Percentiles rank a stretch among this genome's conserved stretches.
Evolutionary conservation across 2,329 filamentous ascomycete species (phyloP).

Genomic region (Fusarium pininemorale): DNA sequence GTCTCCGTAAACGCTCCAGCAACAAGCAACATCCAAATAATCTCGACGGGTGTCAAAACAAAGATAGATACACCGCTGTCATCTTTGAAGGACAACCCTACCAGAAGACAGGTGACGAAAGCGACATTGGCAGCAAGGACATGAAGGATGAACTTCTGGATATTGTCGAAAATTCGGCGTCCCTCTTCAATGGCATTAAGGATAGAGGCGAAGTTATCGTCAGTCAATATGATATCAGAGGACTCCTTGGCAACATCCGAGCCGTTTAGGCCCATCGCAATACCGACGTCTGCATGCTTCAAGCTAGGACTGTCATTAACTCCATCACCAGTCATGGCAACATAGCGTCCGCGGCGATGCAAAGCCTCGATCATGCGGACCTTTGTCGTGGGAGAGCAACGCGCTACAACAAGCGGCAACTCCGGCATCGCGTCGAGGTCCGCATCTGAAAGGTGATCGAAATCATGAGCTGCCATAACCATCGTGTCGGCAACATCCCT

Average conservation of each 20-base stretch:
- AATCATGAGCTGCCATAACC: constrained; percentile 70
- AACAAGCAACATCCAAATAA: constrained; percentile 80
- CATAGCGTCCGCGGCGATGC: constrained; percentile 68
- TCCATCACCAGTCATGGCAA: constrained; percentile 76
- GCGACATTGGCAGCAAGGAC: constrained; percentile 73
- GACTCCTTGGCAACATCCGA: constrained; percentile 77
- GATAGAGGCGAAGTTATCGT: constrained; percentile 69
- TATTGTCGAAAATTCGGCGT: constrained; percentile 74
- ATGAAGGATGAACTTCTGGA: constrained; percentile 76
- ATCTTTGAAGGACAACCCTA: constrained; percentile 76
- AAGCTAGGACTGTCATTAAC: constrained; percentile 76
- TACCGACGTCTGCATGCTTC: constrained; percentile 73
- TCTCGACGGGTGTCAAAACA: constrained; percentile 74
- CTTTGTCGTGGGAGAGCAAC: constrained; percentile 77
- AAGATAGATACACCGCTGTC: constrained; percentile 70
- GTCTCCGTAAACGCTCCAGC: constrained; percentile 77
- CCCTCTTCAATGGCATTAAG: constrained; percentile 67
- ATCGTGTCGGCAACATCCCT: constrained; percentile 63
- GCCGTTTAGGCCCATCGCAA: constrained; percentile 72
- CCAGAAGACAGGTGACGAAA: constrained; percentile 71
- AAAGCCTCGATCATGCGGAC: constrained; percentile 80
- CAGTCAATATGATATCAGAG: constrained; percentile 71
- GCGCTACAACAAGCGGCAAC: constrained; percentile 72
- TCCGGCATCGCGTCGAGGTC: constrained; percentile 70
- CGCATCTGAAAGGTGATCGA: constrained; percentile 69